phyloP scores from a whole-genome alignment of 768 basidiomycete genomes.

The Pulveroboletus sp. region DNA sequence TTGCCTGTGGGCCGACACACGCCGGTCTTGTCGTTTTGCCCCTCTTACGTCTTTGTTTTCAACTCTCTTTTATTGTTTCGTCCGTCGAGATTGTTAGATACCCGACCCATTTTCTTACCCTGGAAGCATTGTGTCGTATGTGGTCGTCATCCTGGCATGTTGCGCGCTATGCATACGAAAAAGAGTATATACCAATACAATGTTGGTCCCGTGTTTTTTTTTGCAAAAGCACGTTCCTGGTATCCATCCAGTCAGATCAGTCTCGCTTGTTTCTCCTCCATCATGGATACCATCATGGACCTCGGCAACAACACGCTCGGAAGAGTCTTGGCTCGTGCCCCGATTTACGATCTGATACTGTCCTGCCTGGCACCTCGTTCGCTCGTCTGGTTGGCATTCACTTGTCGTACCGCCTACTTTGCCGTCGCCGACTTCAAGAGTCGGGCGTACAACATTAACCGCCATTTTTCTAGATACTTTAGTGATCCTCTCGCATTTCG shows the following conservation, averaged over 20 bases:
- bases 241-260: too few species aligned
- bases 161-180: conserved; percentile 23
- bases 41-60: neutral
- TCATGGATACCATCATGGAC: neutral
- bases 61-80: conserved; percentile 6
- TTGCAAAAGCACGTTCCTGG: neutral
- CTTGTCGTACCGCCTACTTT: conserved; percentile 16
- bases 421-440: conserved; percentile 20
- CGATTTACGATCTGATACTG: conserved; percentile 22
- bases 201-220: conserved; percentile 15
- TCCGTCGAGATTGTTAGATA: conserved; percentile 15
- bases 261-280: neutral
- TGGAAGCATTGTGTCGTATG: conserved; percentile 17
- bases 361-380: conserved; percentile 21
- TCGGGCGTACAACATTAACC: conserved; percentile 36
- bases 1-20: conserved; percentile 17
- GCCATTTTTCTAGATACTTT: conserved; percentile 38
- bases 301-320: neutral
- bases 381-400: conserved; percentile 21
- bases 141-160: conserved; percentile 25
- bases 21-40: conserved; percentile 28
- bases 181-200: too few species aligned
- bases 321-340: conserved; percentile 13
- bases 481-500: conserved; percentile 39
- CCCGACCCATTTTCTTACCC: conserved; percentile 14